Percentiles rank a stretch among this genome's conserved stretches.
Conservation (phyloP, 805 yeast genomes). For the Phaffomyces thermotolerans region DNA sequence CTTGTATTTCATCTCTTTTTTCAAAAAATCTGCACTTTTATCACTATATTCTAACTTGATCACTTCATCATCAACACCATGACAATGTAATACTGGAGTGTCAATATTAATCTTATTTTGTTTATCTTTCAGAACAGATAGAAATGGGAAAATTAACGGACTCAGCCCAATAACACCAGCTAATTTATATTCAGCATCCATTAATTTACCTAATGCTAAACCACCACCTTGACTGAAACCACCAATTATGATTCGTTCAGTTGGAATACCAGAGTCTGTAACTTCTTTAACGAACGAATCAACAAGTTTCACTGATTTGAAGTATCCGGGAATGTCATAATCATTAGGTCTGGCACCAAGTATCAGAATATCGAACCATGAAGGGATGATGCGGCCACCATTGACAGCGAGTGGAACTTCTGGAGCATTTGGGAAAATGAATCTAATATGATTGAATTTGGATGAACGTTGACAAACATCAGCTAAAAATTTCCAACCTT, state of each 20-base stretch:
- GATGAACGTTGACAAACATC: slow-evolving; percentile 43
- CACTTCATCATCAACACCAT: slow-evolving; percentile 74
- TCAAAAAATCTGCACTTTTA: slow-evolving; percentile 39
- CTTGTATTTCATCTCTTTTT: slow-evolving; percentile 37
- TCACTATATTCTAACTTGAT: slow-evolving; percentile 23
- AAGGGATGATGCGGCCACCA: slow-evolving; percentile 62
- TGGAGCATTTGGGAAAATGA: slow-evolving; percentile 92
- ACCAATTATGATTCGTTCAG: slow-evolving; percentile 75
- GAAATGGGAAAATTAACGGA: slow-evolving; percentile 48
- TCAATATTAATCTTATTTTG: slow-evolving; percentile 37
- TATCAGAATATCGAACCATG: slow-evolving; percentile 77
- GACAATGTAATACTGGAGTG: slow-evolving; percentile 84
- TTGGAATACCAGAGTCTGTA: slow-evolving; percentile 43
- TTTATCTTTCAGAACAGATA: slow-evolving; percentile 13
- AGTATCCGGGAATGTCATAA: slow-evolving; percentile 48
- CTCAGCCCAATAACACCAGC: slow-evolving; percentile 77
- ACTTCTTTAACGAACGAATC: slow-evolving; percentile 42
- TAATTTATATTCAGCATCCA: slow-evolving; percentile 48
- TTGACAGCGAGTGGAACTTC: slow-evolving; percentile 57
- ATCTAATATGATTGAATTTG: slow-evolving; percentile 50
- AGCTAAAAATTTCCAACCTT: slow-evolving; percentile 83
- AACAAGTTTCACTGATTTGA: slow-evolving; percentile 40
- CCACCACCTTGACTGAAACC: slow-evolving; percentile 97
- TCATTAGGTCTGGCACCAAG: slow-evolving; percentile 38
- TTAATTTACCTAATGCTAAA: slow-evolving; percentile 54